Evolutionary conservation across 148 eudicot genomes (phyloP).

Genomic region (Rhododendron ferrugineum): DNA sequence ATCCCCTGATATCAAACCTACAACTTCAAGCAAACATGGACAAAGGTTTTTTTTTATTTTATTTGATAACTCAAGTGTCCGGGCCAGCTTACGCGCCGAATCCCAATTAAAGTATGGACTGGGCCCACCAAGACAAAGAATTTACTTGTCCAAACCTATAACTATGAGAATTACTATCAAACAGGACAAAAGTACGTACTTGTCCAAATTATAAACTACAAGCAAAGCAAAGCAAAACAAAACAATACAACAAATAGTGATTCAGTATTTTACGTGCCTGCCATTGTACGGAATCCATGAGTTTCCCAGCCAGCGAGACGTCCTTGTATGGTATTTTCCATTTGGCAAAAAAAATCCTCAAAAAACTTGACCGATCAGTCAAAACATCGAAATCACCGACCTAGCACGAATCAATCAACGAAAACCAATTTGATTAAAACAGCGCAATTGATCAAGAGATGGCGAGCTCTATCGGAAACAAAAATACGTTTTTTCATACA

Average conservation of each 20-base stretch:
- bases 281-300: conserved; percentile 74
- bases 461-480: background rate
- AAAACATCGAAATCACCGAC: background rate
- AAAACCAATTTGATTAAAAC: background rate
- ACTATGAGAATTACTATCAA: no score
- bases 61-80: no score
- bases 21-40: background rate
- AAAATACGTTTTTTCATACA: background rate
- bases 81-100: no score
- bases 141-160: no score
- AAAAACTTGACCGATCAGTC: conserved; percentile 2
- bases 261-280: conserved; percentile 27
- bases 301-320: conserved; percentile 51
- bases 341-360: conserved; percentile 2
- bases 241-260: background rate
- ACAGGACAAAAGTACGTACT: background rate
- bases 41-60: no score
- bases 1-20: background rate
- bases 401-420: background rate
- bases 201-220: background rate
- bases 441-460: background rate
- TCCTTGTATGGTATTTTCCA: conserved; percentile 30
- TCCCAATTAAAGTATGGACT: no score
- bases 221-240: background rate
- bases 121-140: no score